Evolutionary conservation across 1,284 basidiomycete species (phyloP), one percentile per base, ranked within the genome.

Genomic region (Porodaedalea pini): DNA sequence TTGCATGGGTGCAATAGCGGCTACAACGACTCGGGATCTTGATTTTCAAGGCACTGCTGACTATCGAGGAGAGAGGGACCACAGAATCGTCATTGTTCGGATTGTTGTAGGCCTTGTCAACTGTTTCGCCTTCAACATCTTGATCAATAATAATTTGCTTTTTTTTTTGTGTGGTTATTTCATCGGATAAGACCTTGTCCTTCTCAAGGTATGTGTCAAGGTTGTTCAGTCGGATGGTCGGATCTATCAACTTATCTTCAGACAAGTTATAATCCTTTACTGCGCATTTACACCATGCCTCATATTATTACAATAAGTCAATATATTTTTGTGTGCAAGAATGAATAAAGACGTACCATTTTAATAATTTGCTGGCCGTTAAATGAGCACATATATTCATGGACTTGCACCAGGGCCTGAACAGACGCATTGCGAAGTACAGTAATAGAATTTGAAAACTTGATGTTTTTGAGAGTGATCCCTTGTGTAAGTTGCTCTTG

Each of bases 341-440:
- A n/a, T n/a, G n/a, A n/a, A n/a, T n/a, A n/a, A n/a, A n/a, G n/a
- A n/a, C 25, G 13, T 49, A 49, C 47, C 47, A 49, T 49, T 15
- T 49, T 8, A n/a, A 49, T 23, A 15, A 49, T 27, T n/a, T 49
- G 5, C 4, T 29, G 3, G 2, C 47, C 47, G 8, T 29, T 4
- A 3, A 23, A 2, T 2, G 23, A 27, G 4, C 10, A 2, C 27
- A 49, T 49, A 23, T 15, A 49, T 4, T 56, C 37, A 48, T 54
- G 63, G 0, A 56, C 63, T 25, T 54, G 39, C 0, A 67, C 52
- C 31, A 66, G 29, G 63, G 65, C 66, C 21, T 27, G 11, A 1
- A 66, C 62, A 2, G 51, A 60, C 11, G 61, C 58, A 34, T 65
- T 36, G 2, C 64, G 55, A 7, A 67, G 37, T 6, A 52, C 43